Percentiles rank a stretch among this genome's conserved stretches.
These are phyloP conservation scores for Phoma herbarum DNA, from an alignment of 2,329 filamentous ascomycete species.

Conservation along the genomic window DNA sequence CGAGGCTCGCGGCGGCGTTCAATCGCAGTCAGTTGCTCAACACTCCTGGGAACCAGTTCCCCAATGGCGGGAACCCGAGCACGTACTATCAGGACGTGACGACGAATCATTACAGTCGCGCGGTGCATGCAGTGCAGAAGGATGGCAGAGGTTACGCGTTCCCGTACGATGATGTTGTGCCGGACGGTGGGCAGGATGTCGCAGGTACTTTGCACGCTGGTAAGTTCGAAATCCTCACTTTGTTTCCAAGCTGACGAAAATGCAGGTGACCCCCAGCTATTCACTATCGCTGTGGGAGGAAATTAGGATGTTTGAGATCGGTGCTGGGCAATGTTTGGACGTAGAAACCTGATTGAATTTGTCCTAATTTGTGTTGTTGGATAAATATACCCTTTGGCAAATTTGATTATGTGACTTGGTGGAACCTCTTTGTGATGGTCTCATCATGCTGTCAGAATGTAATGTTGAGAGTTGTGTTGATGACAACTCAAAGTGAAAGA, in stretches of 20 bases:
- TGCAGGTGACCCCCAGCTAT: too few relatives aligned
- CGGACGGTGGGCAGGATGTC: constrained; percentile 64
- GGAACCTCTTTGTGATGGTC: neutral
- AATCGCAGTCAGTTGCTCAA: constrained; percentile 75
- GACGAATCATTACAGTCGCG: constrained; percentile 66
- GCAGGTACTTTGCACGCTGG: constrained; percentile 61
- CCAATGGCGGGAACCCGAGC: constrained; percentile 41
- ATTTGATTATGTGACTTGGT: neutral
- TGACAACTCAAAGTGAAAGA: too few relatives aligned
- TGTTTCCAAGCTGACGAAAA: too few relatives aligned
- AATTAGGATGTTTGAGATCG: constrained; percentile 17
- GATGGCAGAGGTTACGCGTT: constrained; percentile 72
- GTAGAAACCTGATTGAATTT: neutral
- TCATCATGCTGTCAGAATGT: neutral
- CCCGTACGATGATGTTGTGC: constrained; percentile 73
- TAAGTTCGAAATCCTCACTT: too few relatives aligned
- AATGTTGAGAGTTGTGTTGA: too few relatives aligned
- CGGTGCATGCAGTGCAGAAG: constrained; percentile 68
- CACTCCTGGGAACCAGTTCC: constrained; percentile 48
- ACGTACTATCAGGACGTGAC: constrained; percentile 48
- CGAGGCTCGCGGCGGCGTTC: constrained; percentile 77
- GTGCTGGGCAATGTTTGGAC: neutral
- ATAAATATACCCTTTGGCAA: neutral
- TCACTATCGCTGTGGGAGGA: constrained; percentile 60
- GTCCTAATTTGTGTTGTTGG: neutral